Percentiles rank a stretch among this genome's conserved stretches.
Evolutionary conservation across 2,329 filamentous ascomycete genomes (phyloP).

Genomic region (Leptoxyphium fumago): DNA sequence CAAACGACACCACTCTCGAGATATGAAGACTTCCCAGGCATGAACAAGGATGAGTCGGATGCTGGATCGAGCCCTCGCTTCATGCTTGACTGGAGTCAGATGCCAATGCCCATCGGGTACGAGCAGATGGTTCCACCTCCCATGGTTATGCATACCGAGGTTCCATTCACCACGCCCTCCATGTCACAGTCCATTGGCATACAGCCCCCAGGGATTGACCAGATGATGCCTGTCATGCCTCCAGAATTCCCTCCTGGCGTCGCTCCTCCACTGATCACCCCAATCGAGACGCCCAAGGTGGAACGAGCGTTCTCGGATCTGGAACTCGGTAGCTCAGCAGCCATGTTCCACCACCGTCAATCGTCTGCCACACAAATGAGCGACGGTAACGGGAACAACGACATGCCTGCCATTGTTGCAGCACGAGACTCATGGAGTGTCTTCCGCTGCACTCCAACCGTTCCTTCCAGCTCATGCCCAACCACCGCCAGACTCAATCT

Average conservation of each 20-base stretch:
- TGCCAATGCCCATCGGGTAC: conserved; percentile 30
- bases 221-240: conserved; percentile 31
- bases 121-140: conserved; percentile 29
- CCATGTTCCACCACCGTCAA: conserved; percentile 27
- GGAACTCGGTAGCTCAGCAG: conserved; percentile 28
- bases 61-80: conserved; percentile 30
- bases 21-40: conserved; percentile 30
- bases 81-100: conserved; percentile 34
- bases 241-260: conserved; percentile 23
- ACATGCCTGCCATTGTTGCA: conserved; percentile 33
- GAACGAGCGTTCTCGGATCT: conserved; percentile 33
- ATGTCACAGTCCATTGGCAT: conserved; percentile 19
- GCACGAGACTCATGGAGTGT: conserved; percentile 39
- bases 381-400: conserved; percentile 15
- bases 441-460: conserved; percentile 36
- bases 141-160: conserved; percentile 29
- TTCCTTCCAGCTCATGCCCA: conserved; percentile 34
- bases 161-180: conserved; percentile 29
- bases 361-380: conserved; percentile 20
- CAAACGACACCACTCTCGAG: conserved; percentile 31
- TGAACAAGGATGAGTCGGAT: conserved; percentile 26
- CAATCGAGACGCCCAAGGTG: conserved; percentile 32
- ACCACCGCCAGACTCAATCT: conserved; percentile 37
- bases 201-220: conserved; percentile 13
- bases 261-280: conserved; percentile 29